Base-by-base conservation (phyloP, 768 basidiomycete genomes). In the Agrocybe praecox region DNA sequence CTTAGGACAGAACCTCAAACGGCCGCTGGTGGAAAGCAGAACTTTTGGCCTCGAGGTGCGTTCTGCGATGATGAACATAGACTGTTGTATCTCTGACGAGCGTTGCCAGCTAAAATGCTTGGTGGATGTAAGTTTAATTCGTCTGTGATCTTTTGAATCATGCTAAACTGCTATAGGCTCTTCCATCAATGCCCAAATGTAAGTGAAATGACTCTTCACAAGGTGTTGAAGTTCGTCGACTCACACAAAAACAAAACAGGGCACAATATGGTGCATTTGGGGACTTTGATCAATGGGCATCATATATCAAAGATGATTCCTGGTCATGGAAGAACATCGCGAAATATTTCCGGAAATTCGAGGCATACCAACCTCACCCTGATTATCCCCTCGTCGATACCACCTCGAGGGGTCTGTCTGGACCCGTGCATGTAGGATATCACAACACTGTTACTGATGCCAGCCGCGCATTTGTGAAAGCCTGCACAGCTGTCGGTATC, bases 291-390 rank as follows among this genome's bases (percentile, higher is more conserved):
- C 77, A 89, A 63, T 89, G 86, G 81, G 85, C 83, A 1, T 51
- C 67, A 0, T 70, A 81, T 26, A 76, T 75, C 11, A 80, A 76
- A 3, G 84, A 88, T 46, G 70, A 79, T n/a, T 79, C 80, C 11
- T 90, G 87, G 87, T 67, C 80, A 19, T 86, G 80, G 76, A 74
- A 80, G 52, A 76, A 81, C 46, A 72, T 90, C 53, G 68, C 72
- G 46, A 88, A 86, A 36, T 90, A 88, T 62, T 86, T 90, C 64
- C 76, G 66, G 29, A 90, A 88, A 68, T 88, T 89, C 46, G 88
- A 91, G 65, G 77, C 72, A 14, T 89, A 76, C 61, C 73, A 74
- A 36, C 81, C 83, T 2, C 75, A 84, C 58, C 70, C 80, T 1
- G 64, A 72, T 8, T 83, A 82, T 60, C 82, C 87, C 1, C 65